Evolutionary conservation across 2,329 filamentous ascomycete genomes (phyloP), one percentile per base, ranked within the genome.

Genomic region (Cercospora beticola): DNA sequence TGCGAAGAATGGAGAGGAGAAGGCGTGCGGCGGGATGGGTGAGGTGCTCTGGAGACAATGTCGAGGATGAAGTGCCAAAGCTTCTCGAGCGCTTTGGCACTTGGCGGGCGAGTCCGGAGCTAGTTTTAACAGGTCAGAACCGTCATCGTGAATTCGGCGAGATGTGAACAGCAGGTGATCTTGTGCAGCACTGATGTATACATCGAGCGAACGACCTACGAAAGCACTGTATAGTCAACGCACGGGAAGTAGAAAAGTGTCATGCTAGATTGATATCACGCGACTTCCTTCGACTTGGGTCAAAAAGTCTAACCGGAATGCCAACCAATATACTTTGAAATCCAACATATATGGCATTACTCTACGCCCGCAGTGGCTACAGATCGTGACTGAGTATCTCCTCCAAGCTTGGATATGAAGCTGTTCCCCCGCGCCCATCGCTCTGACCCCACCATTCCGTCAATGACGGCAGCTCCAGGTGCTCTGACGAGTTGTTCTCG

Each of bases 391-490:
- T 68, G 18, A 69, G 57, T 36, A 69, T 66, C 49, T 69, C 67
- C 23, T 69, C 67, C 26, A 69, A 40, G 14, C 46, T 66, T 54
- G 63, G 63, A 23, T 46, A 65, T 12, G 63, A 46, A 46, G 57
- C 43, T 23, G 46, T 63, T 8, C 33, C 59, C 14, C 56, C 26
- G 26, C 63, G 30, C 9, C 49, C 43, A 40, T 66, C 58, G 36
- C 56, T 65, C n/a, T 52, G 30, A 28, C 65, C 71, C 59, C 74
- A 72, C 68, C 68, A 73, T 31, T 73, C 69, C 66, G 73, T 73
- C 28, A 78, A 67, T 4, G 73, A 74, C 21, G 76, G 76, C 49
- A 78, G 66, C 67, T 78, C 76, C 6, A 77, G 67, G 18, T 76
- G 75, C n/a, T 73, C 71, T 14, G 66, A 52, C 23, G 65, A 68